Evolutionary conservation across 2,329 filamentous ascomycete species (phyloP), one percentile per base, ranked within the genome.

Genomic region (Akanthomyces muscarius): DNA sequence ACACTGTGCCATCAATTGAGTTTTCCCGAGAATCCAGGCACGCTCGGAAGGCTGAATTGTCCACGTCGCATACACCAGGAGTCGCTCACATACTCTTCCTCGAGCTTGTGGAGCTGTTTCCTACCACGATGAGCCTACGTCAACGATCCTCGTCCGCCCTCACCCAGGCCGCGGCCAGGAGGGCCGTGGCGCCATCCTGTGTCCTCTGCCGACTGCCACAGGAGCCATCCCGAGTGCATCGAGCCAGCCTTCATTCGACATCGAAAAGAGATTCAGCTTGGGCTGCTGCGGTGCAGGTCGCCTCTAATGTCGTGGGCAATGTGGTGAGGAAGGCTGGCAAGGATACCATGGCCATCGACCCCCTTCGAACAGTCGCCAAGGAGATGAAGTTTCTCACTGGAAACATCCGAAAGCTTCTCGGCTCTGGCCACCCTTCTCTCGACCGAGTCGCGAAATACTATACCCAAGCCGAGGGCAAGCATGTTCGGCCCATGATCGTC

Each of bases 381-480:
- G 94, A 98, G 81, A 91, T 99, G 88, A 95, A 96, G 77, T 96
- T 93, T 70, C 79, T 98, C 71, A 97, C 91, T 13, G 92, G 92
- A 61, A 97, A 98, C 71, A 96, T 98, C 76, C 85, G 91, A 65
- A 90, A 96, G 73, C 82, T 98, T n/a, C 81, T 98, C 18, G 94
- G 94, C 6, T 97, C 93, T 0, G 94, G 94, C 6, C 94, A 99
- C 73, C 95, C 95, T 0, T 92, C 93, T 52, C 84, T 99, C 65
- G 95, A 98, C 73, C 93, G 91, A 48, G 94, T 93, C 33, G 92
- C 95, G 59, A 99, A 99, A 78, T 99, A 99, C 81, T 99, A 99
- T 76, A 97, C 95, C 25, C 90, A 94, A 71, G 91, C 91, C 64
- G 92, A 98, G 81, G 95, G 95, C 66, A 99, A 99, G 80, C 95